A percentile compares a stretch with the other conserved stretches of the same genome.
Evolutionary conservation across 768 basidiomycete species (phyloP).

Genomic region (Boletellus ananiceps): DNA sequence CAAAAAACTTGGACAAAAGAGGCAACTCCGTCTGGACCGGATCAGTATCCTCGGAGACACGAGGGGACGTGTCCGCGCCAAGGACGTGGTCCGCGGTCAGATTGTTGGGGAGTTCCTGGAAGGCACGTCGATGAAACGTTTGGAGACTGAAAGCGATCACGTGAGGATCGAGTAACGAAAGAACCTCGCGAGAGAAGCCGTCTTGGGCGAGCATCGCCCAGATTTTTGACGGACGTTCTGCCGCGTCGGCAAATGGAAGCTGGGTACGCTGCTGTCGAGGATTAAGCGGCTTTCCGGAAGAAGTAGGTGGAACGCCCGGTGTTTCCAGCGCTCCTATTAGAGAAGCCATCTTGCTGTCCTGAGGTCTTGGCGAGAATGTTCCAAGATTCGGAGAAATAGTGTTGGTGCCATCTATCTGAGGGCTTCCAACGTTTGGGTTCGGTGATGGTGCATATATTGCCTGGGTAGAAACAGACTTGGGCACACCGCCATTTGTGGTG

Average conservation of each 20-base stretch:
- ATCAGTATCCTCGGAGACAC: conserved; percentile 4
- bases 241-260: conserved; percentile 13
- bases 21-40: conserved; percentile 2
- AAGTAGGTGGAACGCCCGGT: conserved; percentile 3
- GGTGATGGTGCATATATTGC: conserved; percentile 52
- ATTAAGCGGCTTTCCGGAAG: conserved; percentile 25
- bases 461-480: conserved; percentile 47
- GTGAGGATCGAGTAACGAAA: conserved; percentile 58
- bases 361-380: conserved; percentile 53
- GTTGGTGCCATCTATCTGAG: conserved; percentile 11
- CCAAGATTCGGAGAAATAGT: conserved; percentile 40
- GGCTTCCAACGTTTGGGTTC: conserved; percentile 28
- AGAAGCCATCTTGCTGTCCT: conserved; percentile 39
- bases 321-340: conserved; percentile 43
- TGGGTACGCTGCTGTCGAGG: conserved; percentile 24
- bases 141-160: conserved; percentile 61
- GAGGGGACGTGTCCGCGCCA: conserved; percentile 22
- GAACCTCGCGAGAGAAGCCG: conserved; percentile 63
- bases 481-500: conserved; percentile 32
- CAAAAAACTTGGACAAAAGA: conserved; percentile 46
- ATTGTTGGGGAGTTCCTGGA: conserved; percentile 51
- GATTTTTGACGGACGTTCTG: conserved; percentile 33
- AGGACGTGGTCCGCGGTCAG: conserved; percentile 45
- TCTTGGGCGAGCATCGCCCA: conserved; percentile 56
- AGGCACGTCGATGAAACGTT: conserved; percentile 51